Evolutionary conservation across 352 stramenopile species (phyloP), one percentile per base, ranked within the genome.

Genomic region (Globisporangium iwayamae): DNA sequence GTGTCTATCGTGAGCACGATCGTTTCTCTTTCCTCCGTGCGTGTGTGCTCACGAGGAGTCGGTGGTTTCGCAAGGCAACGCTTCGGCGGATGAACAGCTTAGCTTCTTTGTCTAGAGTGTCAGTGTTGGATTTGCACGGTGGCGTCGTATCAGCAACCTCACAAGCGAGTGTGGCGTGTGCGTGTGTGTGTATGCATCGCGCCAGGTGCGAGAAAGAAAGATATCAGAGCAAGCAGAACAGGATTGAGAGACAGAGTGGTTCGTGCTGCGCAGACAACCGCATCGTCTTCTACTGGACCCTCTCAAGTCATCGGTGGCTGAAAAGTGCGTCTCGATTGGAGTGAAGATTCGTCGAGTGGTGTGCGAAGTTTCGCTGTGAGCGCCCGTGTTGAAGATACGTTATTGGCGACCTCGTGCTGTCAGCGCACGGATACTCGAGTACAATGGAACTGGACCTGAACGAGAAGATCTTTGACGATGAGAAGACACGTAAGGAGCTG

Each of bases 401-500:
- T n/a, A 16, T 16, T n/a, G 22, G 4, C 20, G 20, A 65, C 34
- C 28, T 14, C 22, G 30, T 16, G 14, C 8, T 54, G 30, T 16
- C 51, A 28, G 51, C 28, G 50, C 30, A 56, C 11, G 25, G 11
- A 38, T 1, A 34, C 32, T 43, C 9, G 52, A 45, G 30, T 9
- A 28, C 32, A 3, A 57, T 65, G n/a, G 60, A 75, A 8, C 46
- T 72, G n/a, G 60, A 81, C 14, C 56, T 74, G 16, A 45, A 79
- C 54, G 56, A 63, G 47, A 58, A 70, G 16, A 73, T 84, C 39
- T 84, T 84, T 36, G 65, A 76, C 32, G 52, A 72, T 43, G 58
- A 55, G 14, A 8, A 32, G 3, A 61, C 67, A 22, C 67, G 72
- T 1, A 48, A 67, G n/a, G 60, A 70, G 60, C 56, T 82, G 41